phyloP scores from a whole-genome alignment of 257 asterid genomes.

The Penstemon davidsonii region DNA sequence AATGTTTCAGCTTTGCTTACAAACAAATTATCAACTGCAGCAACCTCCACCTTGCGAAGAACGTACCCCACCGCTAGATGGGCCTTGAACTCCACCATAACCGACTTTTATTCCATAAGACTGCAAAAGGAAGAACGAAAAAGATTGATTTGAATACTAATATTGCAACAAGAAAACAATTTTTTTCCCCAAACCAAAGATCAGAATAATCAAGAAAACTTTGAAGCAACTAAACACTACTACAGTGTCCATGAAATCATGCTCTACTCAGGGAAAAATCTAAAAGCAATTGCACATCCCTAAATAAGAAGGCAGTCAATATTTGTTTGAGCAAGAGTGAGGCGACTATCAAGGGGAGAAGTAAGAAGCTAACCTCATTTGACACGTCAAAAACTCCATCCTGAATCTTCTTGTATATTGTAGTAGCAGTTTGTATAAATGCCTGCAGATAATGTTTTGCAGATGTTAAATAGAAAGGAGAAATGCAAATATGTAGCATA shows the following conservation, averaged over 20 bases:
- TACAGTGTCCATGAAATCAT: neutral
- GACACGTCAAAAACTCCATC: constrained; percentile 94
- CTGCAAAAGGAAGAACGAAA: constrained; percentile 40
- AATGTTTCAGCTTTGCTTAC: constrained; percentile 2
- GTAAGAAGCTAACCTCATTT: constrained; percentile 66
- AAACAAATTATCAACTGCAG: constrained; percentile 55
- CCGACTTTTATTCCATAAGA: constrained; percentile 93
- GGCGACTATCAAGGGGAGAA: constrained; percentile 8
- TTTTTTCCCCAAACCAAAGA: neutral
- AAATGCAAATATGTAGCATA: neutral
- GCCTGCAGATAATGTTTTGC: constrained; percentile 55
- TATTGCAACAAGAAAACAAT: neutral
- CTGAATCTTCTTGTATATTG: constrained; percentile 91
- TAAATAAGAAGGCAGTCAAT: constrained; percentile 1
- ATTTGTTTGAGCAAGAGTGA: constrained; percentile 16
- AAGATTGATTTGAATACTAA: neutral
- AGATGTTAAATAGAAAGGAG: constrained; percentile 16
- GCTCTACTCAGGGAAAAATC: constrained; percentile 14
- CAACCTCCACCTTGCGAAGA: constrained; percentile 85
- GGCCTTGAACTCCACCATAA: constrained; percentile 73
- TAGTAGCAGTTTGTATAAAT: constrained; percentile 76
- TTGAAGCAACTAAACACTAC: neutral
- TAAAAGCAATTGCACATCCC: neutral
- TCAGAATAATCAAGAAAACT: constrained; percentile 4
- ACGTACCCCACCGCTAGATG: constrained; percentile 79